Conservation (phyloP, 495 filamentous ascomycete species). For the Pyrenula aspistea region DNA sequence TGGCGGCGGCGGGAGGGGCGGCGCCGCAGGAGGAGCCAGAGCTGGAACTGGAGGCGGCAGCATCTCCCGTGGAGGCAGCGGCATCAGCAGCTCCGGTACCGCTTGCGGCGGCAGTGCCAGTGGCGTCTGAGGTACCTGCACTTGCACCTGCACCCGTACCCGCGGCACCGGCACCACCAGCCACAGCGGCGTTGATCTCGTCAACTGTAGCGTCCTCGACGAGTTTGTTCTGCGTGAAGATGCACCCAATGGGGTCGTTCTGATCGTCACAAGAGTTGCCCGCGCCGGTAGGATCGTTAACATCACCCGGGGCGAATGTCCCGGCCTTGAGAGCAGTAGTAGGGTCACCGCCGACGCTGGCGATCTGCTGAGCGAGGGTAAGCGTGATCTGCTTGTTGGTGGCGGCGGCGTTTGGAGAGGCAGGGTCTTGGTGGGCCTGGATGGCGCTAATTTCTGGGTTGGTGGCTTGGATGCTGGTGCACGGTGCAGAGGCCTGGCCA, state of each 20-base stretch:
- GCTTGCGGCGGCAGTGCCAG: constrained; percentile 1
- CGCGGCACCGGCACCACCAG: constrained; percentile 12
- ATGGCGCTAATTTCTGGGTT: constrained; percentile 59
- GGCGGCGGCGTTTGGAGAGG: constrained; percentile 32
- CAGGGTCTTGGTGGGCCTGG: constrained; percentile 54
- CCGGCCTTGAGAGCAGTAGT: constrained; percentile 38
- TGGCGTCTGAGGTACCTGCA: constrained; percentile 33
- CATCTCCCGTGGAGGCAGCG: constrained; percentile 2
- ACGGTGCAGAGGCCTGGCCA: constrained; percentile 38
- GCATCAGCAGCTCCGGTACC: background rate
- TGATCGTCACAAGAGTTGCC: constrained; percentile 42
- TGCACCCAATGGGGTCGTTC: constrained; percentile 47
- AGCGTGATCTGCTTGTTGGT: constrained; percentile 43
- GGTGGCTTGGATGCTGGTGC: constrained; percentile 42
- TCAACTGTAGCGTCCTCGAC: constrained; percentile 42
- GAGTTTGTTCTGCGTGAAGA: constrained; percentile 46
- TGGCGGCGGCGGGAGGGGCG: constrained; percentile 1
- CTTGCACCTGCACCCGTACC: constrained; percentile 7
- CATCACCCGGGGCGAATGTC: constrained; percentile 47
- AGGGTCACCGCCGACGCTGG: constrained; percentile 44
- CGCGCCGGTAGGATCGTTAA: constrained; percentile 40
- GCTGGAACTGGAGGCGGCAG: constrained; percentile 1
- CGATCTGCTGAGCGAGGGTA: constrained; percentile 40
- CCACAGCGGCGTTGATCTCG: constrained; percentile 43
- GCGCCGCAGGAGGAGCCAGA: background rate